Base-by-base conservation (phyloP, 352 stramenopile species). In the Phytophthora cryptogea region DNA sequence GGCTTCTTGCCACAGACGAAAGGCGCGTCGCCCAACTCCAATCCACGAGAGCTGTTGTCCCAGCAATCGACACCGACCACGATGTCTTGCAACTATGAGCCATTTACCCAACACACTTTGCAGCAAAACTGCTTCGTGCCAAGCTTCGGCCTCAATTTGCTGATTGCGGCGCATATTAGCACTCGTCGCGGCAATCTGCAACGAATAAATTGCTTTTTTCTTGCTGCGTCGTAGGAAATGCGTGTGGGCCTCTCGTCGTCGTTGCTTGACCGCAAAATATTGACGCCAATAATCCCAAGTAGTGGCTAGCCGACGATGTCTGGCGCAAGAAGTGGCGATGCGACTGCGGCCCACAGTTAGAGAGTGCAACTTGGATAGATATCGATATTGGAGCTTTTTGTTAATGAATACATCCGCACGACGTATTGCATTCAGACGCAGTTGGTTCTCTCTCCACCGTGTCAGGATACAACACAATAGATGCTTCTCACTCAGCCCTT, bases 131-230 rank as follows among this genome's bases (percentile, higher is more conserved):
- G 33, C 59, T 28, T 69, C 59, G 16, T 59, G 31, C 65, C 65
- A 72, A 40, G 48, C 46, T 32, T 66, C 48, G 11, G 65, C 59
- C n/a, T 72, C 59, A 53, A 69, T 17, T 32, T 44, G 17, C 16
- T 66, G 59, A 5, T 45, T 43, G 7, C 54, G 48, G 16, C 44
- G 23, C 4, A 4, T 9, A 10, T 59, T 53, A 8, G 65, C 46
- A n/a, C 35, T 46, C 17, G 8, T 35, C 6, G 65, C 32, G 14
- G 27, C 14, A 31, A 17, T 9, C 8, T 37, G 39, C 31, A 72
- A 30, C 10, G 39, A 54, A 8, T 20, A 39, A 41, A 69, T 40
- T n/a, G 65, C 59, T 13, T 64, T 59, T 20, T 32, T 49, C 33
- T 59, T 66, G 13, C 26, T 28, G 30, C 48, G 45, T 10, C 30